A percentile compares a stretch with the other conserved stretches of the same genome.
Evolutionary conservation across 345 rosid genomes (phyloP).

Genomic region (Toxicodendron radicans): DNA sequence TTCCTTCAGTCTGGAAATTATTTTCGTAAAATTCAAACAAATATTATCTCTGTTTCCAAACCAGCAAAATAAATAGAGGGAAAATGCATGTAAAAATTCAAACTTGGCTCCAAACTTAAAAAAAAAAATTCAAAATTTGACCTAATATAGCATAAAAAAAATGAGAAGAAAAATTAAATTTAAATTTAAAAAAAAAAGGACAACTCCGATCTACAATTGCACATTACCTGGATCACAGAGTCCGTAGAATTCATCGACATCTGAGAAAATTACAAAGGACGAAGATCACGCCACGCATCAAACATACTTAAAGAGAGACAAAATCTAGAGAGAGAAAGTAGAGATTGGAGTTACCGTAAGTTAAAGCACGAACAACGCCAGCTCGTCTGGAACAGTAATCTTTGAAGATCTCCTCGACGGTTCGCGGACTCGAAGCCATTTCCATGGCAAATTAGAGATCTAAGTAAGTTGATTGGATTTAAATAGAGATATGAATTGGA

Average conservation of each 20-base stretch:
- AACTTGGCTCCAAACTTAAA: not conserved
- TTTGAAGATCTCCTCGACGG: constrained; percentile 94
- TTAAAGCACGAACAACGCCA: constrained; percentile 89
- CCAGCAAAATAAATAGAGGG: not conserved
- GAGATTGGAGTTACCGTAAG: constrained; percentile 46
- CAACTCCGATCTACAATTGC: constrained; percentile 16
- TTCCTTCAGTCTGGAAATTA: not conserved
- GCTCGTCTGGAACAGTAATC: constrained; percentile 78
- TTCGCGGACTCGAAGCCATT: constrained; percentile 68
- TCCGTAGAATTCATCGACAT: constrained; percentile 84
- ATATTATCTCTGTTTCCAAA: not conserved
- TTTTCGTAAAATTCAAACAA: not conserved
- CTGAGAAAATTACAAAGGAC: constrained; percentile 33
- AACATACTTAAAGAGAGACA: constrained; percentile 2
- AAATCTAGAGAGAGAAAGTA: not conserved
- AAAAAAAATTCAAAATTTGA: not conserved
- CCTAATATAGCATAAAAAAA: not conserved
- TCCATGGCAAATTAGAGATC: constrained; percentile 26
- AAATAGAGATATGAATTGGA: constrained; percentile 7
- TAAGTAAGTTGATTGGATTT: not conserved
- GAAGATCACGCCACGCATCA: not conserved
- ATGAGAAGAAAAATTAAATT: not conserved
- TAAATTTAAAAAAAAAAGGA: not conserved
- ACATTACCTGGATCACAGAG: constrained; percentile 95
- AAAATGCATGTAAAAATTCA: not conserved